Evolutionary conservation across 2,329 filamentous ascomycete species (phyloP), one percentile per base, ranked within the genome.

Genomic region (Pseudogymnoascus sp.): DNA sequence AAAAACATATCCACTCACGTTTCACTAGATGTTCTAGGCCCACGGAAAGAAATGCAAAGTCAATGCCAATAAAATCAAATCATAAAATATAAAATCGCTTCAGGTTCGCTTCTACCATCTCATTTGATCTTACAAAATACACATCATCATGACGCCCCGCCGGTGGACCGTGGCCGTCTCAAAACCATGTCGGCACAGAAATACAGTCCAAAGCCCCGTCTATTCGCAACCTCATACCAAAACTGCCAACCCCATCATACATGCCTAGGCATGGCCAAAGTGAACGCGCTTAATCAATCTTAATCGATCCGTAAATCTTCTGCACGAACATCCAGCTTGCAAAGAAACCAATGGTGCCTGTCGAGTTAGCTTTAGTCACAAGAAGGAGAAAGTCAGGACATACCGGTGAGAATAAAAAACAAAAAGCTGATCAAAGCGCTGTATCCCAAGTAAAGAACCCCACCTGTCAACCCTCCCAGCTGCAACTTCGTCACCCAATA

Each of bases 221-320:
- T 56, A 56, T 56, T 56, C 46, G 12, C 25, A 56, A 56, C 9
- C 46, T 18, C 46, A 56, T 11, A 40, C 46, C 14, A 53, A 53
- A 56, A 56, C 46, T 21, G 9, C 21, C 43, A 28, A 49, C 21
- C 14, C 43, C 46, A 56, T 56, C 25, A 34, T 49, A 49, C 25
- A 56, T 56, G 25, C 46, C 46, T 9, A 18, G 25, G 46, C 25
- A 56, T 34, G 25, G 23, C 25, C 37, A 60, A 28, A 18, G 18
- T 21, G 18, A 42, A 62, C 23, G 9, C 34, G 9, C 28, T 64
- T 68, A 99, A 74, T 99, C 95, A 68, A 99, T 92, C 81, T 99
- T 99, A 79, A 99, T 96, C n/a, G 93, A 97, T 23, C 86, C 81
- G 76, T 99, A 99, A 66, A 99, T 99, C 75, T 90, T 93, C 69